Evolutionary conservation across 495 filamentous ascomycete genomes (phyloP).

Genomic region (Trichoderma reesei): DNA sequence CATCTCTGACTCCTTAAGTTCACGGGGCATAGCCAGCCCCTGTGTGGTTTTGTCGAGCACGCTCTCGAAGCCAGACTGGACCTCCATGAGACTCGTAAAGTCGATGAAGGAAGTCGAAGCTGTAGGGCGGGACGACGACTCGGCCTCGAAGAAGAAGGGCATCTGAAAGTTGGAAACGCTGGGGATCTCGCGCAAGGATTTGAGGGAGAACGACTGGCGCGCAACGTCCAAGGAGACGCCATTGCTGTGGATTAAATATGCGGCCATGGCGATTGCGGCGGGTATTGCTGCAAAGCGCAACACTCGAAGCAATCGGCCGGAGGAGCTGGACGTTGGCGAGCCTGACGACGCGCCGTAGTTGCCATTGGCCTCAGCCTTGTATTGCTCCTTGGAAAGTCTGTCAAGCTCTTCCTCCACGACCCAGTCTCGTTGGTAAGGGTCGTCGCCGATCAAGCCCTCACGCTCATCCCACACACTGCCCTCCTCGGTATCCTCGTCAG

Average conservation of each 20-base stretch:
- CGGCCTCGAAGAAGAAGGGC: conserved; percentile 45
- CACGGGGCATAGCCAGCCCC: conserved; percentile 50
- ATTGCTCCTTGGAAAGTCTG: not conserved
- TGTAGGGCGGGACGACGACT: not conserved
- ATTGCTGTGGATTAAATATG: conserved; percentile 37
- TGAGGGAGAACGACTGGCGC: not conserved
- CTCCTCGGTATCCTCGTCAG: not conserved
- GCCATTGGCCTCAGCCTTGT: not conserved
- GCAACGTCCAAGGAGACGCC: not conserved
- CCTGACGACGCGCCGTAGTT: conserved; percentile 17
- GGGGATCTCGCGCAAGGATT: conserved; percentile 33
- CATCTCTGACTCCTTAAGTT: conserved; percentile 62
- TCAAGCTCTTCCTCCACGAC: conserved; percentile 4
- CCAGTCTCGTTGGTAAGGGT: not conserved
- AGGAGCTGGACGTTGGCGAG: conserved; percentile 23
- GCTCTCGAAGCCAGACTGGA: conserved; percentile 56
- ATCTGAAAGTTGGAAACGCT: conserved; percentile 46
- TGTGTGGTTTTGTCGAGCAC: conserved; percentile 51
- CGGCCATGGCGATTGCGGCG: conserved; percentile 42
- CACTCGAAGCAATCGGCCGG: conserved; percentile 38
- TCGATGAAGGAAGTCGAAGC: conserved; percentile 31
- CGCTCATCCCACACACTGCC: not conserved
- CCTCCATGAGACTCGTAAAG: conserved; percentile 56
- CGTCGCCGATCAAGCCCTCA: no score
- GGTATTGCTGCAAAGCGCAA: conserved; percentile 42